A percentile compares a stretch with the other conserved stretches of the same genome.
Conservation (phyloP, 2,329 filamentous ascomycete species). For the Monascus ruber region DNA sequence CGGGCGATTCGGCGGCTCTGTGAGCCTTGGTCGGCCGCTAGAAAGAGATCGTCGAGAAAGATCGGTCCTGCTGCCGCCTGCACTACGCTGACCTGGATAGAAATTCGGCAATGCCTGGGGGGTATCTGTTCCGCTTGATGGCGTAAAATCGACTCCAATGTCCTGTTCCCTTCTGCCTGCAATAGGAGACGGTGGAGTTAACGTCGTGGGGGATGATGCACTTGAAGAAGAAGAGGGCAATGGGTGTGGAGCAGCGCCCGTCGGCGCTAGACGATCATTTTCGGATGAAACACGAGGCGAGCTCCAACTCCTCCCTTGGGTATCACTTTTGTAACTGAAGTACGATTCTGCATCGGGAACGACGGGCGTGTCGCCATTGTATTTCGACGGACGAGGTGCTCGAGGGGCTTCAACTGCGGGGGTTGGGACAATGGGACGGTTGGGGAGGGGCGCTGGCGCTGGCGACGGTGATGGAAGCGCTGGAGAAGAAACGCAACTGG, state of each 20-base stretch:
- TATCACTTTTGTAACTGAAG: too few relatives aligned
- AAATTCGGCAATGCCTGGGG: not conserved
- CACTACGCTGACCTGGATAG: conserved; percentile 7
- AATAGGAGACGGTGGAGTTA: conserved; percentile 5
- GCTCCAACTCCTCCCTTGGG: conserved; percentile 1
- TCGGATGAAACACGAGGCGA: conserved; percentile 1
- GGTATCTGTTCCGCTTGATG: not conserved
- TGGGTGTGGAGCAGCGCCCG: conserved; percentile 13
- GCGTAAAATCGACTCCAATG: conserved; percentile 6
- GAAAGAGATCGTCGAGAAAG: conserved; percentile 50
- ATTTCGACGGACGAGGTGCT: conserved; percentile 13
- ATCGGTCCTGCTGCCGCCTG: conserved; percentile 35
- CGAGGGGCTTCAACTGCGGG: not conserved
- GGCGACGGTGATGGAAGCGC: conserved; percentile 4
- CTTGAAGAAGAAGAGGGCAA: conserved; percentile 1
- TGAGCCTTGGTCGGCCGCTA: conserved; percentile 25
- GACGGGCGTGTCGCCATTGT: conserved; percentile 2
- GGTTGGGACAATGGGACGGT: conserved; percentile 6
- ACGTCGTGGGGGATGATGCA: too few relatives aligned
- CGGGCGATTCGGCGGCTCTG: conserved; percentile 43
- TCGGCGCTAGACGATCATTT: conserved; percentile 6
- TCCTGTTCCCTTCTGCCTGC: not conserved
- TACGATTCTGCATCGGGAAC: too few relatives aligned
- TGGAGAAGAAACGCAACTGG: conserved; percentile 2
- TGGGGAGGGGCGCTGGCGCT: conserved; percentile 8